phyloP scores from a whole-genome alignment of 2,329 filamentous ascomycete genomes.

The Colletotrichum magnum region DNA sequence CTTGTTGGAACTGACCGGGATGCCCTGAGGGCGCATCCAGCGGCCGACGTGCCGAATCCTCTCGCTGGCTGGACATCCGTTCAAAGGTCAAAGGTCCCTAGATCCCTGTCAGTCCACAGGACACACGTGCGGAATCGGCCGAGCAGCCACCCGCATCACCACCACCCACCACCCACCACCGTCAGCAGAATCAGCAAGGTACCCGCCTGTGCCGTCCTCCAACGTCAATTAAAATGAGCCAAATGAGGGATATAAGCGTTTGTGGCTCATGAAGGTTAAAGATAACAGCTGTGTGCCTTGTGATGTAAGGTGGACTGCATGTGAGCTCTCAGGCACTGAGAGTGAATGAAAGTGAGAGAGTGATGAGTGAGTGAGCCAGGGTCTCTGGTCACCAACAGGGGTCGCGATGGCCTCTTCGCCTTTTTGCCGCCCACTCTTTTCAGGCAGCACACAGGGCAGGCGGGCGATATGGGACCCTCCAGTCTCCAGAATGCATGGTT shows the following conservation, averaged over 20 bases:
- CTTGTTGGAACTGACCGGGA: conserved; percentile 18
- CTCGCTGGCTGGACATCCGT: conserved; percentile 3
- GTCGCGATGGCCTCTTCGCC: neutral
- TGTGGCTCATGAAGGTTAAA: neutral
- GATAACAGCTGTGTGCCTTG: no score
- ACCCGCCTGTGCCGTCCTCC: conserved; percentile 7
- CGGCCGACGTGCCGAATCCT: conserved; percentile 22
- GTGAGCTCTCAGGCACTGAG: no score
- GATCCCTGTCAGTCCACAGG: conserved; percentile 15
- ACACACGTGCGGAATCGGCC: conserved; percentile 37
- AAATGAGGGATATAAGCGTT: conserved; percentile 4
- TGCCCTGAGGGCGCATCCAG: neutral
- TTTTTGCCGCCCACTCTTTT: conserved; percentile 17
- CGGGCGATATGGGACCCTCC: no score
- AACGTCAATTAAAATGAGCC: neutral
- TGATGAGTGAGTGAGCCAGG: conserved; percentile 4
- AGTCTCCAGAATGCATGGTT: no score
- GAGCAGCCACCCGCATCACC: neutral
- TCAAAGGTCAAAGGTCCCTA: neutral
- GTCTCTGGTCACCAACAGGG: conserved; percentile 2
- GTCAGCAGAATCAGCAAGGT: conserved; percentile 1
- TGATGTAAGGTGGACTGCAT: no score
- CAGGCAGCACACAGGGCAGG: conserved; percentile 25
- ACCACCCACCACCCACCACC: neutral
- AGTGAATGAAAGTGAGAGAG: no score